Percentiles rank a stretch among this genome's conserved stretches.
Evolutionary conservation across 148 eudicot genomes (phyloP).

Genomic region (Polygonum aviculare): DNA sequence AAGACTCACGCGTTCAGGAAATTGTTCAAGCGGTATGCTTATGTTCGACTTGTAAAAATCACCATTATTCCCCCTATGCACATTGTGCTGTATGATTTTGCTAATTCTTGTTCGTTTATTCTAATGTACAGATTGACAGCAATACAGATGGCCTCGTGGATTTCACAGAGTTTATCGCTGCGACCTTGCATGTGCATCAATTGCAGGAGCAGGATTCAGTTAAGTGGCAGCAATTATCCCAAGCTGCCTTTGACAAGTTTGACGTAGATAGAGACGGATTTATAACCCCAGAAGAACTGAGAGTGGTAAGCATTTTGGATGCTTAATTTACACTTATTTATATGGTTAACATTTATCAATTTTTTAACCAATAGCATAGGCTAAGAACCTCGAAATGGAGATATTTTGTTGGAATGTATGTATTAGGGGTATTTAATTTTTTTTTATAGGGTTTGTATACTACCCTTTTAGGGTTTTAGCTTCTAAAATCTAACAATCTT

Average conservation of each 20-base stretch:
- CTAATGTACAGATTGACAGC: constrained; percentile 60
- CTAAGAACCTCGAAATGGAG: too few species aligned
- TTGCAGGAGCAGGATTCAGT: constrained; percentile 74
- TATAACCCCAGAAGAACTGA: constrained; percentile 88
- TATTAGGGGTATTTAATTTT: too few species aligned
- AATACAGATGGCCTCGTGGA: constrained; percentile 94
- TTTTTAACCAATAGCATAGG: too few species aligned
- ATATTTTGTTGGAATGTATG: background rate
- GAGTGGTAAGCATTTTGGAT: constrained; percentile 40
- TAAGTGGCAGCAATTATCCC: constrained; percentile 76
- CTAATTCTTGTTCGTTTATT: background rate
- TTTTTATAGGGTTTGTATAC: too few species aligned
- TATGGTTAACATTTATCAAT: too few species aligned
- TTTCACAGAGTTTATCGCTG: constrained; percentile 90
- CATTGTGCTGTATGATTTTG: background rate
- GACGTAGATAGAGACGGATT: constrained; percentile 88
- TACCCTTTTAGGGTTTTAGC: too few species aligned
- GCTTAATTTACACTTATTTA: background rate
- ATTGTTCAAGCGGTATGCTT: constrained; percentile 81
- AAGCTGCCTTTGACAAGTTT: constrained; percentile 92
- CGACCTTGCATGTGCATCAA: constrained; percentile 84
- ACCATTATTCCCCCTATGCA: background rate
- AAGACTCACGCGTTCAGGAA: constrained; percentile 77
- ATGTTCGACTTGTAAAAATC: constrained; percentile 21
- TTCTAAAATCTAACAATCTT: too few species aligned